Conservation (phyloP, 129 eudicot species). For the Gnaphalium uliginosum region DNA sequence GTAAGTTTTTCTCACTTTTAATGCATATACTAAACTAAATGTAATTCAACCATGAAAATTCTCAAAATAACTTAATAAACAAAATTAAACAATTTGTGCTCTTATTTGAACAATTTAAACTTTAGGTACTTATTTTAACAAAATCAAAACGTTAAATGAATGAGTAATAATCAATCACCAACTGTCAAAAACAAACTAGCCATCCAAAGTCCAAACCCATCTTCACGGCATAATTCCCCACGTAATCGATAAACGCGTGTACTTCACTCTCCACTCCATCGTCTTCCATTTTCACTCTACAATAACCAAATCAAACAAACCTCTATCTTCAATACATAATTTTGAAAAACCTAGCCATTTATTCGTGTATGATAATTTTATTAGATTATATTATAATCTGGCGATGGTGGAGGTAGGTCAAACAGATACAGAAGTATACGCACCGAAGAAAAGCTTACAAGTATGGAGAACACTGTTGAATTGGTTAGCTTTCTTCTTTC, state of each 20-base stretch:
- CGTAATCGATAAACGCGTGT: conserved; percentile 33
- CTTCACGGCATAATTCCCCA: conserved; percentile 38
- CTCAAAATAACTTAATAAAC: too few species aligned
- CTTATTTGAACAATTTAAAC: background rate
- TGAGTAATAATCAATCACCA: conserved; percentile 7
- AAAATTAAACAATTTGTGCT: background rate
- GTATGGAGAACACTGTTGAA: conserved; percentile 79
- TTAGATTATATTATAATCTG: too few species aligned
- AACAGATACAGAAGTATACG: conserved; percentile 62
- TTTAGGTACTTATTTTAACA: background rate
- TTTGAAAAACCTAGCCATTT: too few species aligned
- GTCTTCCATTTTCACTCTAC: background rate
- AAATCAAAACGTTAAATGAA: too few species aligned
- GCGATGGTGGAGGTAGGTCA: conserved; percentile 76
- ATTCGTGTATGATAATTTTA: too few species aligned
- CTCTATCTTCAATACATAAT: too few species aligned
- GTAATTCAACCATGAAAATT: too few species aligned
- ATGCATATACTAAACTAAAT: too few species aligned
- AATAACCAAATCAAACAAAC: background rate
- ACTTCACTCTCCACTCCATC: conserved; percentile 25
- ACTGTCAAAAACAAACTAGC: conserved; percentile 21
- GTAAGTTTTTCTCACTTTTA: too few species aligned
- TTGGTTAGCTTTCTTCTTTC: conserved; percentile 87
- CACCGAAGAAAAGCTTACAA: conserved; percentile 70
- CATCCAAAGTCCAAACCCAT: conserved; percentile 22